Evolutionary conservation across 768 basidiomycete genomes (phyloP), one percentile per base, ranked within the genome.

Genomic region (Suillus clintonianus): DNA sequence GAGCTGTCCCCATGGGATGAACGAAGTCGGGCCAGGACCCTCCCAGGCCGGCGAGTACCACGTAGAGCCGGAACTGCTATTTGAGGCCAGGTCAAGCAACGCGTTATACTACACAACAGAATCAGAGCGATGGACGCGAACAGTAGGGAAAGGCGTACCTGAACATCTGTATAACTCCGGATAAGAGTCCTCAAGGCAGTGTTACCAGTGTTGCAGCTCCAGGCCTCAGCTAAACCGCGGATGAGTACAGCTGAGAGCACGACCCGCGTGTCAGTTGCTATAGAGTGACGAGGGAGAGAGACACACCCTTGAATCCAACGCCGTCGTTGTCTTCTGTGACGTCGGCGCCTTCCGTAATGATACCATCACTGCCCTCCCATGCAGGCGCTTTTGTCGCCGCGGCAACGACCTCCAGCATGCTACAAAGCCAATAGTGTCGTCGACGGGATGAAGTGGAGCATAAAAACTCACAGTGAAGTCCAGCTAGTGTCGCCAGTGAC

Each of bases 321-420:
- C 73, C 77, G 62, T 85, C 83, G 61, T 83, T 80, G 62, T 84
- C 78, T 8, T 67, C 65, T 6, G 65, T 70, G 10, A 75, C 74
- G 65, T 77, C 79, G 11, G 80, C 72, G 24, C 83, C 84, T 69
- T 86, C 85, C 14, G 82, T 85, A 65, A 86, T 84, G 24, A 85
- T 78, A 1, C 84, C 84, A 63, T 85, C 76, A 19, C 68, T 66
- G 11, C 81, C 81, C 68, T 85, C 77, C 85, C 84, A 87, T 0
- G 70, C 72, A 0, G 76, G 65, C 8, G 76, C 77, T 70, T 85
- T 83, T 54, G 82, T 77, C 32, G 80, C 76, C 4, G 79, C 76
- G n/a, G 77, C 76, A 34, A 78, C 69, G 11, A 78, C 74, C 24
- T 77, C 71, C 10, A 77, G 60, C 78, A 79, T 73, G 62, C 79